Evolutionary conservation across 2,329 filamentous ascomycete species (phyloP).

Genomic region (Trichophaea hybrida): DNA sequence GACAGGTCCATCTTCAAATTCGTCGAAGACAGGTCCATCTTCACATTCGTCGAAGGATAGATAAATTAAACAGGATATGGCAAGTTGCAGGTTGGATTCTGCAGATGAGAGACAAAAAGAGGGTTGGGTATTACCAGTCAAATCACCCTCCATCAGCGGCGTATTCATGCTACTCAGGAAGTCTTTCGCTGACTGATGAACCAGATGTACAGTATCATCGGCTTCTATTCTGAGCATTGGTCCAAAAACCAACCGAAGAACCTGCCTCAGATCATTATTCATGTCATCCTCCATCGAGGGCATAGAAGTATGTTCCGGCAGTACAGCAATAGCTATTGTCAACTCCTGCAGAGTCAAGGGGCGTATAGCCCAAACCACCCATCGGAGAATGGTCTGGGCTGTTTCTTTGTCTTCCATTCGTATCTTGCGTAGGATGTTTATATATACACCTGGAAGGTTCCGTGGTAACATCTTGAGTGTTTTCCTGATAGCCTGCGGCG

Average conservation of each 20-base stretch:
- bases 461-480: constrained; percentile 1
- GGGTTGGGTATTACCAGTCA: not conserved
- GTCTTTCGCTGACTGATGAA: constrained; percentile 25
- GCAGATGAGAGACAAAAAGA: not conserved
- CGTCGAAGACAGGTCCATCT: not conserved
- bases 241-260: constrained; percentile 17
- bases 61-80: not conserved
- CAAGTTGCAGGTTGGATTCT: not conserved
- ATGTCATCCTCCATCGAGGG: constrained; percentile 19
- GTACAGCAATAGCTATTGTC: constrained; percentile 20
- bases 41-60: not conserved
- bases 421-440: constrained; percentile 5
- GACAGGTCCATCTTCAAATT: not conserved
- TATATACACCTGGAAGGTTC: constrained; percentile 5
- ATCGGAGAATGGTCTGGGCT: constrained; percentile 18
- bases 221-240: constrained; percentile 20
- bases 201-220: constrained; percentile 22
- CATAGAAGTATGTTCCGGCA: constrained; percentile 6
- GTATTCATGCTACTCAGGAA: constrained; percentile 17
- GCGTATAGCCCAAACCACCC: constrained; percentile 16
- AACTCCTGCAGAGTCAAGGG: constrained; percentile 21
- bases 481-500: not conserved
- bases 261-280: constrained; percentile 18
- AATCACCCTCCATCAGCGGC: not conserved
- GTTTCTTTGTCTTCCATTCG: constrained; percentile 1